Evolutionary conservation across 2,329 filamentous ascomycete species (phyloP), one percentile per base, ranked within the genome.

Genomic region (Pestalotiopsis sp.): DNA sequence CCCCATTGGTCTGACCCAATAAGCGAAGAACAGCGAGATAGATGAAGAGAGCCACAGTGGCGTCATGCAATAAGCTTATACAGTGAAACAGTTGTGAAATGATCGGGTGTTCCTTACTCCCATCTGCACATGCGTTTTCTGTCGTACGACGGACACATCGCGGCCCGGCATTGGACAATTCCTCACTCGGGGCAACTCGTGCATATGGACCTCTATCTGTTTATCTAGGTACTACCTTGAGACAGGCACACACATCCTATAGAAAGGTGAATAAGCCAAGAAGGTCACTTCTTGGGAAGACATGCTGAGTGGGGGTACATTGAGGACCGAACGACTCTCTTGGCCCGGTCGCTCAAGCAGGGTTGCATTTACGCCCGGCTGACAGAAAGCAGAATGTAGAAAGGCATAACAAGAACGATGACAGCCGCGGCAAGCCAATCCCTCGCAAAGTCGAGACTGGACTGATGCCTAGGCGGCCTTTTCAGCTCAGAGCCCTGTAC

Each of bases 61-160:
- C 61, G 61, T 44, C 30, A 35, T 35, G 58, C 38, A 64, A 52
- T 64, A 64, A 64, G 61, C 39, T 48, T 64, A 64, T 64, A 59
- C 17, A 10, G 20, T 20, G n/a, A 35, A 9, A 35, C 30, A 1
- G 30, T 35, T 35, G 30, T 35, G 30, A 35, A 7, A 35, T 35
- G 30, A 35, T 35, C 30, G 44, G 44, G 17, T n/a, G 17, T n/a
- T 52, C 17, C 17, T n/a, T 52, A 9, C 20, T 52, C n/a, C 17
- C n/a, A 52, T 52, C n/a, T 52, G 44, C 44, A 52, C 22, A n/a
- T 52, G 44, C 44, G 20, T 52, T 20, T 52, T 20, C 44, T 10
- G 20, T 52, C 44, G 44, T 52, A 52, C 44, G 44, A 52, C 44
- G 44, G 30, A 35, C 6, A 35, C 7, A 52, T 52, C 44, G 44